Conservation (phyloP, 306 rosid genomes). For the Trifolium pratense region DNA sequence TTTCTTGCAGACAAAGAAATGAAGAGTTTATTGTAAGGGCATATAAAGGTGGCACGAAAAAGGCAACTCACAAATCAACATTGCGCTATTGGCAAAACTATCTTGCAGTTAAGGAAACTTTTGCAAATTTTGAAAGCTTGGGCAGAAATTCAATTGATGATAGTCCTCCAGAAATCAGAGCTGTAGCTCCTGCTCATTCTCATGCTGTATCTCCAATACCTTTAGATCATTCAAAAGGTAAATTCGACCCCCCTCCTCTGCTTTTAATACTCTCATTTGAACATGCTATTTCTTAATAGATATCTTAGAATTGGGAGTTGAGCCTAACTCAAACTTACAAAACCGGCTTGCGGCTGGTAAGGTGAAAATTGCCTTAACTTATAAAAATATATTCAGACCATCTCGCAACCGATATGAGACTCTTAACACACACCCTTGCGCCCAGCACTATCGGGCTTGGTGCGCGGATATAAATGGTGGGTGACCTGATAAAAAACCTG, state of each 20-base stretch:
- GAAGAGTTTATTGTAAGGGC: constrained; percentile 89
- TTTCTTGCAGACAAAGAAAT: constrained; percentile 70
- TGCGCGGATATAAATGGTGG: too few relatives aligned
- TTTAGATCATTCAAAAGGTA: constrained; percentile 50
- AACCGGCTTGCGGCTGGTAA: too few relatives aligned
- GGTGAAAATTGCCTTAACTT: too few relatives aligned
- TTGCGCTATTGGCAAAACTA: constrained; percentile 76
- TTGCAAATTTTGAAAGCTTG: constrained; percentile 33
- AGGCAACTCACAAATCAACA: constrained; percentile 84
- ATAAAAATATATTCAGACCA: too few relatives aligned
- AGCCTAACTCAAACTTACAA: too few relatives aligned
- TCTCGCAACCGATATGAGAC: too few relatives aligned
- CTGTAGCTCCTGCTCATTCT: constrained; percentile 28
- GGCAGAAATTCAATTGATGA: constrained; percentile 67
- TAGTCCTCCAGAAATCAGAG: constrained; percentile 33
- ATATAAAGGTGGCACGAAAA: constrained; percentile 81
- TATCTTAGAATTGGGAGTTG: neutral
- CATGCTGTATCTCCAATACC: constrained; percentile 35
- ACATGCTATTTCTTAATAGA: neutral
- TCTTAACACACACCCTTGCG: too few relatives aligned
- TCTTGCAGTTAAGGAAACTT: constrained; percentile 70
- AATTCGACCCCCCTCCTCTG: neutral
- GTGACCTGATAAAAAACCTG: too few relatives aligned
- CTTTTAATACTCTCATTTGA: neutral
- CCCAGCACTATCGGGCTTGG: too few relatives aligned